Evolutionary conservation across 805 yeast genomes (phyloP).

Genomic region (Myxozyma mucilagina): DNA sequence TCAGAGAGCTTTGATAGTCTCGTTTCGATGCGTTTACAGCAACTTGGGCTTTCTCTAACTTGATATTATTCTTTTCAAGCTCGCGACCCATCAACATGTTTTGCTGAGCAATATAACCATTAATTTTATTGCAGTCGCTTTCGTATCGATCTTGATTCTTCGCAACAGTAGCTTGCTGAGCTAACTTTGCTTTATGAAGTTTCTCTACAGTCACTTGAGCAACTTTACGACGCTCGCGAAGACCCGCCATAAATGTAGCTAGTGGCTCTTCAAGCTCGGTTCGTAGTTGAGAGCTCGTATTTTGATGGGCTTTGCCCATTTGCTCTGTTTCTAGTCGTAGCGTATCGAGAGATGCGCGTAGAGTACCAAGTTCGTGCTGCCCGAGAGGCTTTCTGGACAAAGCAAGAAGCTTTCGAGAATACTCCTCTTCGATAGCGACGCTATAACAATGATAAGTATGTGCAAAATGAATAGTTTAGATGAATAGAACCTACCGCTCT

Average conservation of each 20-base stretch:
- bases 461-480: conserved; percentile 24
- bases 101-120: conserved; percentile 60
- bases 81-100: conserved; percentile 74
- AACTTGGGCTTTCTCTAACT: conserved; percentile 52
- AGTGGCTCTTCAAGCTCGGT: conserved; percentile 56
- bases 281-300: conserved; percentile 52
- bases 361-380: conserved; percentile 57
- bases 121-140: conserved; percentile 57
- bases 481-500: conserved; percentile 42
- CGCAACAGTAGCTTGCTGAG: conserved; percentile 41
- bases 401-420: conserved; percentile 54
- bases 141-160: conserved; percentile 52
- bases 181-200: conserved; percentile 49
- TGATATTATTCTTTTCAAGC: conserved; percentile 58
- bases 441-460: conserved; percentile 46
- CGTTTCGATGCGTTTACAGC: conserved; percentile 45
- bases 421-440: conserved; percentile 70
- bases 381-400: conserved; percentile 57
- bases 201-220: conserved; percentile 59
- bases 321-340: conserved; percentile 59
- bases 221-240: conserved; percentile 56
- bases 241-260: conserved; percentile 51
- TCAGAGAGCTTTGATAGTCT: conserved; percentile 59
- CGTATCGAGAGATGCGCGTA: conserved; percentile 59
- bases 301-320: conserved; percentile 57